A percentile compares a stretch with the other conserved stretches of the same genome.
These are phyloP conservation scores for Viola odorata DNA, from an alignment of 345 rosid species.

Conservation along the genomic window DNA sequence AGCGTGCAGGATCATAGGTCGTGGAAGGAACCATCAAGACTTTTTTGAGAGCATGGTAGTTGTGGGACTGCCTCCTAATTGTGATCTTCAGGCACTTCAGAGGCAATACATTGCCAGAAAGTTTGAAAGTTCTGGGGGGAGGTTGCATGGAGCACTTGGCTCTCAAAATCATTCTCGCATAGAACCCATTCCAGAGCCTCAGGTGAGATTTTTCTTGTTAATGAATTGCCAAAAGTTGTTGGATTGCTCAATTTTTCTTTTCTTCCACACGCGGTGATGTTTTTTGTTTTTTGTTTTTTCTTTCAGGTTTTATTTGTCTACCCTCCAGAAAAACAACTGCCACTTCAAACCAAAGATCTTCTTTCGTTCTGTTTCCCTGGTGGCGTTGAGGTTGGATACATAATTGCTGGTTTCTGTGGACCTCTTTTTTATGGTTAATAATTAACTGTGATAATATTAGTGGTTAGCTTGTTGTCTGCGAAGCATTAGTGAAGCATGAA, in stretches of 20 bases:
- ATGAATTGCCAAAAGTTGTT: not conserved
- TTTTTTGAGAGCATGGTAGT: constrained; percentile 91
- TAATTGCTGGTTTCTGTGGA: constrained; percentile 2
- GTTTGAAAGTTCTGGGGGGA: constrained; percentile 54
- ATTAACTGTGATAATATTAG: not conserved
- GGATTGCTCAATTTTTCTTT: not conserved
- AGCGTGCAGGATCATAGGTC: constrained; percentile 71
- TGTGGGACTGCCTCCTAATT: constrained; percentile 85
- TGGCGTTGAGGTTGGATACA: constrained; percentile 68
- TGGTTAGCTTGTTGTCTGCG: not conserved
- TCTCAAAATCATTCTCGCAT: constrained; percentile 64
- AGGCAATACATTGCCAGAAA: constrained; percentile 51
- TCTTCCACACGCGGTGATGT: no score
- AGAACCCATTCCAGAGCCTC: constrained; percentile 79
- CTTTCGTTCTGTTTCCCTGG: constrained; percentile 92
- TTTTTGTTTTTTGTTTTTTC: constrained; percentile 18
- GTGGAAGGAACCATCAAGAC: constrained; percentile 75
- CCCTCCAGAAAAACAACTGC: constrained; percentile 80
- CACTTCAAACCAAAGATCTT: constrained; percentile 80
- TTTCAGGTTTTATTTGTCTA: constrained; percentile 84
- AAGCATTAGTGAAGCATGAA: no score
- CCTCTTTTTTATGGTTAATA: not conserved
- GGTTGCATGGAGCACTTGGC: constrained; percentile 43
- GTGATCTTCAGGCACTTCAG: constrained; percentile 74
- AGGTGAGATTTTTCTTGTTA: constrained; percentile 37